Evolutionary conservation across 2,329 filamentous ascomycete genomes (phyloP).

Genomic region (Fusarium sp.): DNA sequence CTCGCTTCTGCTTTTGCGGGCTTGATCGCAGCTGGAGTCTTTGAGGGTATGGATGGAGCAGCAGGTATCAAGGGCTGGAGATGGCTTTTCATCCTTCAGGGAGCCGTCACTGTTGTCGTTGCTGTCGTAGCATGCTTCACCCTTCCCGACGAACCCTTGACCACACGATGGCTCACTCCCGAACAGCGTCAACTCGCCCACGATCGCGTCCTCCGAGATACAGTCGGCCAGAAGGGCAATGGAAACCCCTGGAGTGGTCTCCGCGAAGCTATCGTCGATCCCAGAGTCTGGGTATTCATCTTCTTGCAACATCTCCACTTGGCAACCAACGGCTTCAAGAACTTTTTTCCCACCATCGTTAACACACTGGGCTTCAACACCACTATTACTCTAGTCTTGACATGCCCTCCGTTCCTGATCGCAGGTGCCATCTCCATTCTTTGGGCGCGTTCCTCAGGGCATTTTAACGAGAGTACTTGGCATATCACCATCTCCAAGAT

Average conservation of each 20-base stretch:
- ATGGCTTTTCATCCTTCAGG: constrained; percentile 55
- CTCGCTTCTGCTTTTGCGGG: constrained; percentile 59
- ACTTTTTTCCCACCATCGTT: constrained; percentile 57
- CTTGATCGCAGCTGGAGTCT: constrained; percentile 61
- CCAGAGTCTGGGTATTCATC: constrained; percentile 49
- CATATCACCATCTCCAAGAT: constrained; percentile 53
- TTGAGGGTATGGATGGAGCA: constrained; percentile 51
- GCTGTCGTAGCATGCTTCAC: constrained; percentile 54
- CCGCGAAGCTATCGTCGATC: constrained; percentile 39
- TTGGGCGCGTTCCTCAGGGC: constrained; percentile 42
- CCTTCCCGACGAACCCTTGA: constrained; percentile 57
- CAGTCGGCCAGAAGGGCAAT: constrained; percentile 37
- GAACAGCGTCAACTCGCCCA: constrained; percentile 61
- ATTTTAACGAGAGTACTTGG: constrained; percentile 42
- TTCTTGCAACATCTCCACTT: constrained; percentile 36
- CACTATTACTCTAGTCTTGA: constrained; percentile 65
- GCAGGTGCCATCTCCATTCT: constrained; percentile 51
- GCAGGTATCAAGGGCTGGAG: constrained; percentile 50
- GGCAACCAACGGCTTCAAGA: constrained; percentile 52
- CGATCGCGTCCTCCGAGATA: constrained; percentile 54
- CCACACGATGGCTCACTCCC: constrained; percentile 55
- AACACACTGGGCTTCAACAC: constrained; percentile 62
- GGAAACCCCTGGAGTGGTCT: constrained; percentile 28
- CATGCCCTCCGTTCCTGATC: constrained; percentile 65
- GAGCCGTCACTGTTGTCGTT: constrained; percentile 45